Base-by-base conservation (phyloP, 306 rosid species). In the Hippophae rhamnoides region DNA sequence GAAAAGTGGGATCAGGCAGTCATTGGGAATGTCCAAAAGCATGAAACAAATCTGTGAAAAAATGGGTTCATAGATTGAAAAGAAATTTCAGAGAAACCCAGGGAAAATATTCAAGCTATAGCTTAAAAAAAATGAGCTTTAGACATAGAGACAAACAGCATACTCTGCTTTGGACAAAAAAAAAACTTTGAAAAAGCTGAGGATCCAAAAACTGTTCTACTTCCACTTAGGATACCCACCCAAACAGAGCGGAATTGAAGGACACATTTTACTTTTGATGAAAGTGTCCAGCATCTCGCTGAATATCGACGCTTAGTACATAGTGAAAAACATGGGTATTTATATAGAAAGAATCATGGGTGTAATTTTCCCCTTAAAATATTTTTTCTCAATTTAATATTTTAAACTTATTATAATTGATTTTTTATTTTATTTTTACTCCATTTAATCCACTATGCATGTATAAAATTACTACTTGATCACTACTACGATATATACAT, bases 101-200 rank as follows among this genome's bases (percentile, higher is more conserved):
- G 56, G 54, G 67, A 44, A 49, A 67, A 56, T 71, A 64, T 53
- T 63, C 56, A 40, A 58, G 71, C 72, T 51, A 40, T 45, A 64
- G 65, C 83, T 78, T 72, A 40, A 42, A 61, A 86, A 79, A 74
- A 40, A 27, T 45, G 70, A 76, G 61, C 80, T 66, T 47, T 56
- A 73, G 54, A 58, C 53, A 61, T 4, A 12, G 50, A 47, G 47
- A 66, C 58, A 56, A 50, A 14, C 6, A 27, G 38, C 38, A 27
- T 27, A 27, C 38, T 1, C 38, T 27, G 38, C 38, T 27, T 27
- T 27, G 0, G 26, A 11, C 23, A 47, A 10, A 26, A 54, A 58
- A 13, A n/a, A 64, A 70, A 11, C 55, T 9, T 14, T 9, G 63
- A 69, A 54, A 66, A 56, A 41, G 59, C 25, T 18, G 2, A 60